Conservation (phyloP, 2,329 filamentous ascomycete genomes). For the Calonectria pteridis region DNA sequence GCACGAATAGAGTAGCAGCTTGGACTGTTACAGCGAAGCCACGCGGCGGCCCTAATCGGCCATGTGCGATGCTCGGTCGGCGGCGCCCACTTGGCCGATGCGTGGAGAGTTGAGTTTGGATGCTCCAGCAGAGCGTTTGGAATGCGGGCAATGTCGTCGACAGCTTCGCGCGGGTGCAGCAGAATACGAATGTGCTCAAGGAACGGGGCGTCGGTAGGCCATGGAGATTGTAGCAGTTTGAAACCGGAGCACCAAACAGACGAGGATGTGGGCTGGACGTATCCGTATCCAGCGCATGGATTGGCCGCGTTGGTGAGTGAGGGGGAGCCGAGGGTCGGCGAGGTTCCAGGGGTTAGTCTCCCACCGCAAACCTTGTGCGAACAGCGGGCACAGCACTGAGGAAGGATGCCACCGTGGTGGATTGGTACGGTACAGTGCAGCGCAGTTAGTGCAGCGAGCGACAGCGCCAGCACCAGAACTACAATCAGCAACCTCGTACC, state of each 20-base stretch:
- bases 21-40: background rate
- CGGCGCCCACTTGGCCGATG: background rate
- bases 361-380: background rate
- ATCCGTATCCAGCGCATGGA: slow-evolving; percentile 2
- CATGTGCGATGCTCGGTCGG: background rate
- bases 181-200: slow-evolving; percentile 1
- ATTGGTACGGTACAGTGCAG: background rate
- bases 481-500: background rate
- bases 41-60: background rate
- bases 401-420: background rate
- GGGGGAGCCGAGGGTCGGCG: background rate
- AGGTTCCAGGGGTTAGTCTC: background rate
- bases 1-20: background rate
- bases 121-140: background rate
- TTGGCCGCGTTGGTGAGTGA: slow-evolving; percentile 1
- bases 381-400: background rate
- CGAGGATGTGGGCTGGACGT: slow-evolving; percentile 4
- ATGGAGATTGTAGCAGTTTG: background rate
- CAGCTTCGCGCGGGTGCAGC: background rate
- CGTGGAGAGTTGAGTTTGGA: background rate
- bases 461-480: background rate
- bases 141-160: background rate
- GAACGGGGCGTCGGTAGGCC: background rate
- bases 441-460: background rate
- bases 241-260: background rate